Percentiles rank a stretch among this genome's conserved stretches.
phyloP scores from a whole-genome alignment of 805 yeast species.

The Kluyveromyces lactis region DNA sequence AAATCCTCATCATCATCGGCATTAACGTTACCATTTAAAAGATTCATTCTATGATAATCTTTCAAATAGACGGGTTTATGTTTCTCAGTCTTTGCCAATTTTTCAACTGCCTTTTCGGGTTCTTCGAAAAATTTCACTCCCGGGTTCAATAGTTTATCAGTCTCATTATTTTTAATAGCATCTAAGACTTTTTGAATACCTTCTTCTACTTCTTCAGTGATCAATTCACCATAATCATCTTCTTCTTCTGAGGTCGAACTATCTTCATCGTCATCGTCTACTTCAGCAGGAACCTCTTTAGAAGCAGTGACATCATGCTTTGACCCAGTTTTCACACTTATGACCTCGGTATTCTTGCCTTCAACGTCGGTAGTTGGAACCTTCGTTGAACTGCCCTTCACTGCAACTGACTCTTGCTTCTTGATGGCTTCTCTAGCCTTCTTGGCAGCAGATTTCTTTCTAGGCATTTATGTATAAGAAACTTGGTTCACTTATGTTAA shows the following conservation, averaged over 20 bases:
- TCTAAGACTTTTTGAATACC: slow-evolving; percentile 66
- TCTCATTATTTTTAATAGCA: slow-evolving; percentile 64
- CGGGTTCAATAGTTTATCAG: slow-evolving; percentile 51
- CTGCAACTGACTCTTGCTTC: slow-evolving; percentile 11
- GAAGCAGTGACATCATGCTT: slow-evolving; percentile 20
- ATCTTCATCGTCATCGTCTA: slow-evolving; percentile 32
- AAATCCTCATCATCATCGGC: slow-evolving; percentile 45
- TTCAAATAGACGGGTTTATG: slow-evolving; percentile 79
- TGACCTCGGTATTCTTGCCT: slow-evolving; percentile 8
- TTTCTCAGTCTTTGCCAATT: slow-evolving; percentile 27
- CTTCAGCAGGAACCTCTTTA: slow-evolving; percentile 21
- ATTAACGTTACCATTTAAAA: slow-evolving; percentile 57
- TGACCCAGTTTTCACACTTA: slow-evolving; percentile 12
- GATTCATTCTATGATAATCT: slow-evolving; percentile 83
- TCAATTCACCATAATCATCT: slow-evolving; percentile 83
- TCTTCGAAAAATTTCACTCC: slow-evolving; percentile 67
- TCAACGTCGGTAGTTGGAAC: slow-evolving; percentile 7
- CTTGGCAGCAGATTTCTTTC: slow-evolving; percentile 81
- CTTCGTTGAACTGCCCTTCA: slow-evolving; percentile 14
- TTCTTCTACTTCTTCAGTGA: slow-evolving; percentile 76
- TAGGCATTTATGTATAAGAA: slow-evolving; percentile 48
- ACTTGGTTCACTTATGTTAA: too few species aligned
- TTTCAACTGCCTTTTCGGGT: slow-evolving; percentile 36
- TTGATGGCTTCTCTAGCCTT: slow-evolving; percentile 46
- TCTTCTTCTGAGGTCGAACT: slow-evolving; percentile 47